Conservation (phyloP, 2,329 filamentous ascomycete species). For the Monilinia vaccinii-corymbosi region DNA sequence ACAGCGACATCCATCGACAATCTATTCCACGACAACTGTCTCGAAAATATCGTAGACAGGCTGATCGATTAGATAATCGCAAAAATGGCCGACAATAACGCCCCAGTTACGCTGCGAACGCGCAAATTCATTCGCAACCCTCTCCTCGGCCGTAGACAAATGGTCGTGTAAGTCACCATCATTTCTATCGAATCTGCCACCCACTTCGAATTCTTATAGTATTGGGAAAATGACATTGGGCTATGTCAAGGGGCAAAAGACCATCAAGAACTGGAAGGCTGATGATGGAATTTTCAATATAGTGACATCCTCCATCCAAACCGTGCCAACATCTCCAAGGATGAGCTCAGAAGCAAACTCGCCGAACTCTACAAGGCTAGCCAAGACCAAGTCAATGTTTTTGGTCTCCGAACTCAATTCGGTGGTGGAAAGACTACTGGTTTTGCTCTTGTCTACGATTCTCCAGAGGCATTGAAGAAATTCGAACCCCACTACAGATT, state of each 20-base stretch:
- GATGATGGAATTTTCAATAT: conserved; percentile 24
- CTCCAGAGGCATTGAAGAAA: conserved; percentile 97
- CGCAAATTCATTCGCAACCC: conserved; percentile 99
- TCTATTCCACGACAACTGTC: conserved; percentile 25
- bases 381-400: conserved; percentile 96
- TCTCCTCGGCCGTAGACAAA: conserved; percentile 97
- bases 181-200: conserved; percentile 14
- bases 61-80: conserved; percentile 34
- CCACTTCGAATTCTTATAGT: conserved; percentile 1
- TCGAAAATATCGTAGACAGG: conserved; percentile 26
- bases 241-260: conserved; percentile 1
- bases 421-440: conserved; percentile 99
- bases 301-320: conserved; percentile 99
- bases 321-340: conserved; percentile 97
- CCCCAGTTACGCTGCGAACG: conserved; percentile 79
- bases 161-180: conserved; percentile 80
- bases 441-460: conserved; percentile 98
- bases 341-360: conserved; percentile 94
- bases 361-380: conserved; percentile 94
- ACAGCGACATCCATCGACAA: conserved; percentile 27
- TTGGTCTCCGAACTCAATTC: conserved; percentile 96
- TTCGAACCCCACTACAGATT: conserved; percentile 99
- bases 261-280: conserved; percentile 11
- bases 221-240: not conserved
- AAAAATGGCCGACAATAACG: conserved; percentile 83